Conservation (phyloP, 176 grass and related monocot genomes). For the Musa itinerans region DNA sequence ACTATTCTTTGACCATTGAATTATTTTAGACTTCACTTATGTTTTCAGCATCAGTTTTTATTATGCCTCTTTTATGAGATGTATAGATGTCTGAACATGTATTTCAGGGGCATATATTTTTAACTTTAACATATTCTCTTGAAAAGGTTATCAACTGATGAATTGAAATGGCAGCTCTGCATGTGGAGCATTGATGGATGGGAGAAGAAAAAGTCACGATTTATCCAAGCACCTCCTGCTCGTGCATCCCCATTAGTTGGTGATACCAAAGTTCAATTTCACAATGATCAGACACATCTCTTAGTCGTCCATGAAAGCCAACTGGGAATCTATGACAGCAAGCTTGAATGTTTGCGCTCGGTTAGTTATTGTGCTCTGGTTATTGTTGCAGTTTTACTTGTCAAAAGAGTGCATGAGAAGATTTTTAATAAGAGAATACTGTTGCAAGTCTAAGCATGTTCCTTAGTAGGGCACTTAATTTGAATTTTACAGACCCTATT, state of each 20-base stretch:
- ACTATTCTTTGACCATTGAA: too few relatives aligned
- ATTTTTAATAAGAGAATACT: not conserved
- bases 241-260: constrained; percentile 63
- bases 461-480: too few relatives aligned
- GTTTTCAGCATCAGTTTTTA: not conserved
- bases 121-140: not conserved
- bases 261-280: constrained; percentile 93
- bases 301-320: constrained; percentile 90
- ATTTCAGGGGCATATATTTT: too few relatives aligned
- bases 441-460: too few relatives aligned
- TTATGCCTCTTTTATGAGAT: too few relatives aligned
- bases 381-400: constrained; percentile 5
- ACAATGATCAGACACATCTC: constrained; percentile 94
- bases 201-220: constrained; percentile 93
- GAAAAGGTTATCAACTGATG: not conserved
- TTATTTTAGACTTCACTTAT: too few relatives aligned
- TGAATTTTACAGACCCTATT: not conserved
- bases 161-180: constrained; percentile 51
- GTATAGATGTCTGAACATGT: too few relatives aligned
- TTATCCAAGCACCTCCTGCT: constrained; percentile 56
- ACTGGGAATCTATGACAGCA: constrained; percentile 80
- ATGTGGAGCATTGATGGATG: constrained; percentile 96
- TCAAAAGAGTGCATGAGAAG: not conserved
- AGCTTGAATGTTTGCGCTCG: constrained; percentile 72
- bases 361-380: constrained; percentile 29